A percentile compares a stretch with the other conserved stretches of the same genome.
Conservation (phyloP, 371 early-diverging fungal genomes). For the Smittium mucronatum region DNA sequence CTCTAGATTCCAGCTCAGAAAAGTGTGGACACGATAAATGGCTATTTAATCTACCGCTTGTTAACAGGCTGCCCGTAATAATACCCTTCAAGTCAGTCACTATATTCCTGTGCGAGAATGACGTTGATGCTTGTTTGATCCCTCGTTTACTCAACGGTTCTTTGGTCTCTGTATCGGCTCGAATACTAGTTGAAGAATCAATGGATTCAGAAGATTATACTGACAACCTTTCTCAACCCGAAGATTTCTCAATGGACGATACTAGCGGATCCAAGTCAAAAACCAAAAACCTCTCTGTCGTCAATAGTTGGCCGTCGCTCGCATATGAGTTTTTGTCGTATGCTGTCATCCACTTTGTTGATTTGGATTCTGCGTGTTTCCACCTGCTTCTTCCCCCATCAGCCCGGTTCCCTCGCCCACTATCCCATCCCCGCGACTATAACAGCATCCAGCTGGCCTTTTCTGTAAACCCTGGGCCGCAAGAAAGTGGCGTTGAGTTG, state of each 20-base stretch:
- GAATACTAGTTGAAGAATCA: not conserved
- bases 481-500: conserved; percentile 20
- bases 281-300: conserved; percentile 22
- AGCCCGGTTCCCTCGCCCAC: conserved; percentile 20
- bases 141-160: conserved; percentile 40
- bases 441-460: conserved; percentile 15
- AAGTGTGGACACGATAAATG: conserved; percentile 24
- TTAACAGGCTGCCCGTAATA: conserved; percentile 21
- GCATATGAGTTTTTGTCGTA: conserved; percentile 10
- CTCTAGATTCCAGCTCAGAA: not conserved
- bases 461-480: conserved; percentile 25
- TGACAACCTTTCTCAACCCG: conserved; percentile 4
- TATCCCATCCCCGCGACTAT: not conserved
- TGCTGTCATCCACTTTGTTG: conserved; percentile 25
- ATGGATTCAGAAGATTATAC: not conserved
- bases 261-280: conserved; percentile 5
- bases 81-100: conserved; percentile 29
- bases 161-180: conserved; percentile 36
- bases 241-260: conserved; percentile 16
- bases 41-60: conserved; percentile 30
- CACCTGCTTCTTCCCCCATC: conserved; percentile 25
- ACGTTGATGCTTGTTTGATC: conserved; percentile 37
- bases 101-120: conserved; percentile 32
- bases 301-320: not conserved
- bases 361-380: conserved; percentile 10